Evolutionary conservation across 1,284 basidiomycete species (phyloP), one percentile per base, ranked within the genome.

Genomic region (Irpex sp.): DNA sequence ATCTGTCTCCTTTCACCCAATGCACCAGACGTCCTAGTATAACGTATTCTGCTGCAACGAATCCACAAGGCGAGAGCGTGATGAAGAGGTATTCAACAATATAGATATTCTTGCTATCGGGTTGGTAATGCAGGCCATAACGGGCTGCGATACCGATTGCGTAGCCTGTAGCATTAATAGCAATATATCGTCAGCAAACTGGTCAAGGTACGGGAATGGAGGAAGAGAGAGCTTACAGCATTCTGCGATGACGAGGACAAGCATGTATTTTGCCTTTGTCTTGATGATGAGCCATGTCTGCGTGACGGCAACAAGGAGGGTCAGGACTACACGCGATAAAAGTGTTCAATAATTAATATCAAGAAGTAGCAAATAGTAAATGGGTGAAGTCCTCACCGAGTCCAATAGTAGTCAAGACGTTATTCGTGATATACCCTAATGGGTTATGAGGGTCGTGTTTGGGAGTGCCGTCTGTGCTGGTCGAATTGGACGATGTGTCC

Each of bases 61-160:
- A 91, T 15, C 87, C 88, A 67, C 89, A 91, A 7, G 90, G 88
- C 81, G 86, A 79, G 19, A 94, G 81, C 64, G 93, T 84, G 4
- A 87, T 83, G 72, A 96, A 95, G 15, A 95, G 76, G 0, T 94
- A 93, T 74, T 96, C 93, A 63, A 95, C 83, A 62, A 96, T 72
- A 57, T 95, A 61, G 4, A 71, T 61, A 33, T 59, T 58, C 51
- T 64, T n/a, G 17, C 36, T 62, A 19, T 79, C 77, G 2, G 78
- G 79, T 66, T 79, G 64, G 5, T 66, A 57, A 70, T 83, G 75
- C 50, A 83, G 69, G 53, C 75, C 80, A 59, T 79, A 84, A 43
- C 85, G 80, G 54, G 76, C 74, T 5, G 72, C 79, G 58, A 88
- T 71, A 31, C 86, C 86, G 9, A 80, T 68, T 0, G 81, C 79